A percentile compares a stretch with the other conserved stretches of the same genome.
phyloP scores from a whole-genome alignment of 1,284 basidiomycete genomes.

The Stereum hirsutum region DNA sequence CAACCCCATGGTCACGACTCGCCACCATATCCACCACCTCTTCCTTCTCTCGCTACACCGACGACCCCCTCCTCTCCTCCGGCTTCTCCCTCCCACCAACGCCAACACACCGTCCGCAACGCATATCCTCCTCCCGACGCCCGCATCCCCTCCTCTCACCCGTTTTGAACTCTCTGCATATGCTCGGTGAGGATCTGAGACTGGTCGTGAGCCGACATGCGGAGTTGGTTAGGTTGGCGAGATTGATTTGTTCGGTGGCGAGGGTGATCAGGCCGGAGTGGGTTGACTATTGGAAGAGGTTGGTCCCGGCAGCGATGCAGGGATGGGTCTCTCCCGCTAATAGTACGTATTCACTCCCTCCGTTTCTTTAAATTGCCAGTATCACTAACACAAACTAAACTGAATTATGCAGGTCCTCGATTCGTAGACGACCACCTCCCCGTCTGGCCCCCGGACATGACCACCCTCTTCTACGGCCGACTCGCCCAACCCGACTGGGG shows the following conservation, averaged over 20 bases:
- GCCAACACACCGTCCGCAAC: background rate
- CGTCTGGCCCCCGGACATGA: conserved; percentile 61
- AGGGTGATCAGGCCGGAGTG: conserved; percentile 65
- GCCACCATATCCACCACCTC: conserved; percentile 7
- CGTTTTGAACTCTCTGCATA: conserved; percentile 65
- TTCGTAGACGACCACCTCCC: conserved; percentile 57
- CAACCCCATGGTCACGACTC: no score
- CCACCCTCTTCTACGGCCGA: conserved; percentile 51
- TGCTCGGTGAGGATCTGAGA: conserved; percentile 64
- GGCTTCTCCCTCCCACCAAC: conserved; percentile 31
- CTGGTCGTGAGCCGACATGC: conserved; percentile 43
- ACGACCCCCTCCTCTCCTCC: conserved; percentile 44
- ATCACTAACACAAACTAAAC: no score
- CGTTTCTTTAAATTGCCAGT: no score
- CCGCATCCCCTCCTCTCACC: conserved; percentile 36
- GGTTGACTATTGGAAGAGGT: conserved; percentile 81
- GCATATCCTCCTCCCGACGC: conserved; percentile 13
- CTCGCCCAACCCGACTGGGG: conserved; percentile 62
- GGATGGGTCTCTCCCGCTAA: conserved; percentile 43
- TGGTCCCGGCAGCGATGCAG: conserved; percentile 51
- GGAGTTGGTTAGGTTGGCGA: conserved; percentile 50
- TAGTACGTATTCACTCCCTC: conserved; percentile 31
- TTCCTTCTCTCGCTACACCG: conserved; percentile 9
- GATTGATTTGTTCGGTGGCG: conserved; percentile 62
- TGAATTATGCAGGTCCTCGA: conserved; percentile 19